Evolutionary conservation across 139 green algal species (phyloP).

Genomic region (Coccomyxa sp.): DNA sequence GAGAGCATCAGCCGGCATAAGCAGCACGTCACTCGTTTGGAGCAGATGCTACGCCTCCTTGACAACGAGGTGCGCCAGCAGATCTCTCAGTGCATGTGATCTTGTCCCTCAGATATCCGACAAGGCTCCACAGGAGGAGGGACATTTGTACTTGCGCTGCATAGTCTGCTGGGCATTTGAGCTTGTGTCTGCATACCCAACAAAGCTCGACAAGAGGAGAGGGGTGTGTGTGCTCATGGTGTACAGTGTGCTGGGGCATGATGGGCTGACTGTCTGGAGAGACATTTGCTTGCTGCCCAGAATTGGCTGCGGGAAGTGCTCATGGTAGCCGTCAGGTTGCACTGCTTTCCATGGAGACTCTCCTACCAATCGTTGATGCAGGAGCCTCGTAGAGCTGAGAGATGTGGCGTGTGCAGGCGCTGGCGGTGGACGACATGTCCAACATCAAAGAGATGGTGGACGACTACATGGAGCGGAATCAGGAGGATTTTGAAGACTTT

Average conservation of each 20-base stretch:
- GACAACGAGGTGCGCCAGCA: constrained; percentile 87
- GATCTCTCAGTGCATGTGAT: constrained; percentile 64
- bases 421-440: constrained; percentile 39
- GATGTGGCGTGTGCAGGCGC: constrained; percentile 31
- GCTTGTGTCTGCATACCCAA: not conserved
- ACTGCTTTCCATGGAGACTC: not conserved
- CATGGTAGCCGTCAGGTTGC: too few relatives aligned
- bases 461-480: constrained; percentile 78
- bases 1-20: constrained; percentile 68
- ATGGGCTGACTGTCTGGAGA: too few relatives aligned
- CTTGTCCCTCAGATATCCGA: not conserved
- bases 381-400: not conserved
- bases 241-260: too few relatives aligned
- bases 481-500: constrained; percentile 78
- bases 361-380: not conserved
- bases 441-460: constrained; percentile 77
- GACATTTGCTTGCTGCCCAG: too few relatives aligned
- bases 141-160: too few relatives aligned
- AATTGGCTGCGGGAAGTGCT: too few relatives aligned
- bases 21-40: constrained; percentile 69
- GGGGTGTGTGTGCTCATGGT: too few relatives aligned
- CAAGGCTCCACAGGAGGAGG: not conserved
- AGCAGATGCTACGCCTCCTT: constrained; percentile 86
- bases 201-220: too few relatives aligned
- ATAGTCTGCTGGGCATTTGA: not conserved